Evolutionary conservation across 345 rosid species (phyloP), one percentile per base, ranked within the genome.

Genomic region (Excoecaria agallocha): DNA sequence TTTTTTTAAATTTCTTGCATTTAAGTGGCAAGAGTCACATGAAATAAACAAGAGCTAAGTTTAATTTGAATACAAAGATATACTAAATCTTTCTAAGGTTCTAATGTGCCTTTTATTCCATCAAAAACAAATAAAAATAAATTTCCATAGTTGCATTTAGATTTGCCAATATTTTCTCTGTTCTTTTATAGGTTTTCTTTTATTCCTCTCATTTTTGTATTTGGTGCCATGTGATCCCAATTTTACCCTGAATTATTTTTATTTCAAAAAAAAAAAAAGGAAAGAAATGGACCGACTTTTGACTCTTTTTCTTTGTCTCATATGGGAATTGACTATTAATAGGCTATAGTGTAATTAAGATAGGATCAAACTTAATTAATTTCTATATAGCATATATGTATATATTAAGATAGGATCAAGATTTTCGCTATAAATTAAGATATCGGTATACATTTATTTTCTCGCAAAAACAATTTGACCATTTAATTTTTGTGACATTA

Each of bases 51-150:
- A 68, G 12, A 69, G 17, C 71, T 56, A 58, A 58, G 62, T 66
- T 77, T 54, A 12, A 65, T 16, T 30, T 50, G 54, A 25, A 52
- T 39, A 22, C 75, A 43, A 80, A 83, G 82, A 81, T 85, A 66
- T 78, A 55, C 76, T 39, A 80, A 76, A 85, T 78, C 81, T 80
- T 80, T 78, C 81, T 58, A 77, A 82, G 80, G 24, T 74, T 78
- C 81, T 76, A 66, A 10, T 75, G 51, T 57, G 73, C 58, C 50
- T 35, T 24, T 84, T 71, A 68, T 78, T 73, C 74, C 63, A 59
- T 74, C 17, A 65, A 59, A 58, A 35, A 35, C 41, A 52, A 55
- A 43, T 0, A 16, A 60, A 59, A 52, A 55, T 61, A 1, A 57
- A 61, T 70, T 66, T 81, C 52, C 60, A 68, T 69, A 50, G 5